A percentile compares a stretch with the other conserved stretches of the same genome.
Evolutionary conservation across 2,329 filamentous ascomycete genomes (phyloP).

Genomic region (Fusarium sambucinum): DNA sequence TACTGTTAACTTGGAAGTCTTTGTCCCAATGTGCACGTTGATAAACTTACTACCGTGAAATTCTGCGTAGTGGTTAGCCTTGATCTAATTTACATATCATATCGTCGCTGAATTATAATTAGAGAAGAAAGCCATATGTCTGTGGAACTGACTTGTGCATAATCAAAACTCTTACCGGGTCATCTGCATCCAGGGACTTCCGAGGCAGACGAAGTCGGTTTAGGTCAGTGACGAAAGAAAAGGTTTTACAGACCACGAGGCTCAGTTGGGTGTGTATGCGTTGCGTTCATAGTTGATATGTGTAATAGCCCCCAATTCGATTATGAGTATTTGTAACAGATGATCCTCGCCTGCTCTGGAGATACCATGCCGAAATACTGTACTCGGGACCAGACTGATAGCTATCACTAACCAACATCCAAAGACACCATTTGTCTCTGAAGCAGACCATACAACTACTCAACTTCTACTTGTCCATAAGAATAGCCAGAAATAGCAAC

Average conservation of each 20-base stretch:
- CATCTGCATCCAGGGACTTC: background rate
- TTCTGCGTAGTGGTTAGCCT: background rate
- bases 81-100: background rate
- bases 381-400: too few species aligned
- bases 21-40: background rate
- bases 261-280: fast-evolving
- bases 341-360: too few species aligned
- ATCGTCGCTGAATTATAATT: background rate
- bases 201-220: background rate
- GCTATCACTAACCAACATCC: too few species aligned
- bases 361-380: too few species aligned
- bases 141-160: background rate
- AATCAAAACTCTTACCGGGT: background rate
- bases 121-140: background rate
- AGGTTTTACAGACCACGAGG: background rate
- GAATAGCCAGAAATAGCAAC: background rate
- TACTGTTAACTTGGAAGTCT: background rate
- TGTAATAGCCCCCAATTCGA: too few species aligned
- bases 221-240: background rate
- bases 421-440: too few species aligned
- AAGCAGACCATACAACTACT: too few species aligned
- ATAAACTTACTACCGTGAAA: background rate
- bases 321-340: too few species aligned
- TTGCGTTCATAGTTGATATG: too few species aligned
- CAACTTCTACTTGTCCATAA: background rate